Evolutionary conservation across 192 early-diverging fungal genomes (phyloP).

Genomic region (Backusella luteola): DNA sequence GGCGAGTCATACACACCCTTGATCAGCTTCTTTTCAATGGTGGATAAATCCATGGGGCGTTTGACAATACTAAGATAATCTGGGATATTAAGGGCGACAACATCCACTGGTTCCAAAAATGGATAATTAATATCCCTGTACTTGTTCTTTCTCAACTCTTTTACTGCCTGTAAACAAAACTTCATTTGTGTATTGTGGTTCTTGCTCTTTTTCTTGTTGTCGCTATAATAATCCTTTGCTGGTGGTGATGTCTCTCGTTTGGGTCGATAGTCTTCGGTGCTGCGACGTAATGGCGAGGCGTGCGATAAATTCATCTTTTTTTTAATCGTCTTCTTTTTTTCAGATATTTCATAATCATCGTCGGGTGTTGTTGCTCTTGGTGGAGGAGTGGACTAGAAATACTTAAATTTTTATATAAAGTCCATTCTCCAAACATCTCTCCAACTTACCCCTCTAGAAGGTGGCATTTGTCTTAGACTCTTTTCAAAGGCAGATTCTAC

Average conservation of each 20-base stretch:
- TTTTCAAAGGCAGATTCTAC: conserved; percentile 64
- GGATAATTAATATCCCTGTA: conserved; percentile 64
- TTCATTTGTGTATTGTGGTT: conserved; percentile 49
- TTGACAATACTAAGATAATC: conserved; percentile 72
- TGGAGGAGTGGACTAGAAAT: conserved; percentile 13
- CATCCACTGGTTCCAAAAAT: conserved; percentile 72
- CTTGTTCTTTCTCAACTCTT: conserved; percentile 65
- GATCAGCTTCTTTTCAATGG: conserved; percentile 67
- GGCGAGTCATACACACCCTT: conserved; percentile 52
- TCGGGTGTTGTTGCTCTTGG: conserved; percentile 21
- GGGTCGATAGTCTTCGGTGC: conserved; percentile 56
- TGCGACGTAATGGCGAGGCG: conserved; percentile 32
- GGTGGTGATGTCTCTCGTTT: conserved; percentile 68
- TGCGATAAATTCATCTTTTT: conserved; percentile 16
- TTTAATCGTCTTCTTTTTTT: background rate
- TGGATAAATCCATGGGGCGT: conserved; percentile 82
- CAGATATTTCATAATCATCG: background rate
- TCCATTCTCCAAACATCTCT: background rate
- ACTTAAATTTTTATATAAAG: background rate
- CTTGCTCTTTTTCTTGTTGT: background rate
- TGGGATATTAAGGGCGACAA: conserved; percentile 72
- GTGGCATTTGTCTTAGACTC: conserved; percentile 64
- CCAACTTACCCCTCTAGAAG: conserved; percentile 45
- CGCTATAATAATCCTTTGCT: conserved; percentile 34
- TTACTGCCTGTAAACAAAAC: conserved; percentile 55